phyloP scores from a whole-genome alignment of 306 rosid genomes.

The Quercus mongolica region DNA sequence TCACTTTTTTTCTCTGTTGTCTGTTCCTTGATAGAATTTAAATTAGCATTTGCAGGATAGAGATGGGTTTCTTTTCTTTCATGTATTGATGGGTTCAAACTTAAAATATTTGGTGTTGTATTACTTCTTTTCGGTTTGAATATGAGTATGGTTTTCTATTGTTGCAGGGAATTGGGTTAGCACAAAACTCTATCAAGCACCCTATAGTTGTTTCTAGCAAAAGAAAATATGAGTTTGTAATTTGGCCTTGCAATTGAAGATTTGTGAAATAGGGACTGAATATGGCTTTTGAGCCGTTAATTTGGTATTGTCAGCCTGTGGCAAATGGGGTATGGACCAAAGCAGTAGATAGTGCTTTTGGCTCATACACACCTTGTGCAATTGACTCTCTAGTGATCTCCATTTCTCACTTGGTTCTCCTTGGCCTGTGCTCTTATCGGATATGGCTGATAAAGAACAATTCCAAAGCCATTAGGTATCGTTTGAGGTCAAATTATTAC shows the following conservation, averaged over 20 bases:
- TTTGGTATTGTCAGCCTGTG: conserved; percentile 77
- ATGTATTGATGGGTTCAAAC: too few species aligned
- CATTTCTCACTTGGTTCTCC: conserved; percentile 65
- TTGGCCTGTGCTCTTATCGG: conserved; percentile 57
- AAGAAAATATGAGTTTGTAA: neutral
- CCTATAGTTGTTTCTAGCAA: neutral
- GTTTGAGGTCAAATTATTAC: conserved; percentile 57
- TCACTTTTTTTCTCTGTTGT: neutral
- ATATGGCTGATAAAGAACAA: conserved; percentile 48
- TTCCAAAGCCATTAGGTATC: conserved; percentile 49
- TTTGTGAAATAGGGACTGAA: conserved; percentile 8
- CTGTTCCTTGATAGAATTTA: neutral
- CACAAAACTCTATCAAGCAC: neutral
- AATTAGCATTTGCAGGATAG: neutral
- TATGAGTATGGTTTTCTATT: neutral
- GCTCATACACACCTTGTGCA: conserved; percentile 84
- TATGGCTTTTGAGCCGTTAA: conserved; percentile 59
- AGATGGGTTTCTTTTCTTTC: neutral
- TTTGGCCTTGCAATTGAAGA: neutral
- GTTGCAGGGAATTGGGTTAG: conserved; percentile 1
- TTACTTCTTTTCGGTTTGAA: neutral
- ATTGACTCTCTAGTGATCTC: conserved; percentile 63
- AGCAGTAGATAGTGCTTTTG: conserved; percentile 60
- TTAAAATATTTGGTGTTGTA: neutral
- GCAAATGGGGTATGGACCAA: conserved; percentile 55